Evolutionary conservation across 1,284 basidiomycete species (phyloP), one percentile per base, ranked within the genome.

Genomic region (Vanrija pseudolonga): DNA sequence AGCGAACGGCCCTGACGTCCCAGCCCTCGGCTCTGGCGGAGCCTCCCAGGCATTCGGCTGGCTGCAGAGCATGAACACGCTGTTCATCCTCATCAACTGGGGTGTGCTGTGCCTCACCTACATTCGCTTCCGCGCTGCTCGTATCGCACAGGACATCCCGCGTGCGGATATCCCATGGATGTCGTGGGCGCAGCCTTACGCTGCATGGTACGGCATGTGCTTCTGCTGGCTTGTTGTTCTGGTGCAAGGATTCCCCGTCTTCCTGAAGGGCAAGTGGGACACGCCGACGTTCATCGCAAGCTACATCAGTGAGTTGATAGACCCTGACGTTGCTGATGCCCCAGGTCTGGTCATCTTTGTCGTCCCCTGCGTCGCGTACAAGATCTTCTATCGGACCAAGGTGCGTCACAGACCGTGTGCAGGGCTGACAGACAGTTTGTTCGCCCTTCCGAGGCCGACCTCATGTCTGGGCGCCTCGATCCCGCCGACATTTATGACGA

Each of bases 1-100:
- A 47, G 18, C 39, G 45, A 19, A 82, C 81, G 47, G 79, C 85
- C 3, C 84, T 84, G 38, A 79, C 72, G 32, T 85, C 32, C 32
- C 32, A 32, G 32, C 32, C 32, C 44, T 64, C 24, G 45, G 49
- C 14, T 20, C 47, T 26, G 55, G 49, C 2, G 60, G 53, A 12
- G 58, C 58, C 8, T 39, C 55, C 8, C 46, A 56, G 22, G 61
- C 47, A 1, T 64, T 64, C 52, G 43, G 26, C 28, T 64, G 61
- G 58, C 28, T 64, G 20, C 53, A 50, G 51, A 60, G 58, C 46
- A 45, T 62, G 47, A 60, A 53, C 53, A 53, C 60, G 14, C 36
- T 53, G 8, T 48, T 24, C 20, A 58, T 49, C 15, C 49, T 61
- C 9, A 32, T 50, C 54, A 53, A 59, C 26, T 60, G 60, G 58